Percentiles rank a stretch among this genome's conserved stretches.
phyloP scores from a whole-genome alignment of 2,329 filamentous ascomycete species.

The Xylariaceae sp. region DNA sequence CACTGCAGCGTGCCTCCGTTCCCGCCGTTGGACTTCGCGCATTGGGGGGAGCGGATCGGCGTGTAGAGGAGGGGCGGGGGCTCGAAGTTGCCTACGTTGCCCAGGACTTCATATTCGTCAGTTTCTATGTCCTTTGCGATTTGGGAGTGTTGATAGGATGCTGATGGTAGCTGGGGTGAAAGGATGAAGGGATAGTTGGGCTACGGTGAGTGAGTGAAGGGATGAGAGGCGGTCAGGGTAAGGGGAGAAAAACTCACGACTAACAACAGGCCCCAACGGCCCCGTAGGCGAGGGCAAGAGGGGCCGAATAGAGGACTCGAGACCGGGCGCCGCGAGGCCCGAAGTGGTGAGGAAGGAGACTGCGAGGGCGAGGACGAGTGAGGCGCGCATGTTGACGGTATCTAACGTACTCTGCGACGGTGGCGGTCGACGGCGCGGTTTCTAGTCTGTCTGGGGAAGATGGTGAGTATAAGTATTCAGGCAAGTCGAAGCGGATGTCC shows the following conservation, averaged over 20 bases:
- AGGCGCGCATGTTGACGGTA: conserved; percentile 4
- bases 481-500: no score
- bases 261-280: conserved; percentile 16
- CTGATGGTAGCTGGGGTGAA: no score
- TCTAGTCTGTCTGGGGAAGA: neutral
- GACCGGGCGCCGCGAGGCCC: conserved; percentile 2
- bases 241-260: conserved; percentile 11
- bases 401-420: neutral
- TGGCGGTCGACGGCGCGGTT: neutral
- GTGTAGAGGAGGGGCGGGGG: conserved; percentile 28
- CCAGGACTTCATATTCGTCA: conserved; percentile 17
- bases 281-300: conserved; percentile 4
- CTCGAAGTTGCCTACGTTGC: conserved; percentile 22
- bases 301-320: neutral
- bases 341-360: conserved; percentile 1
- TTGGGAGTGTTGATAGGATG: no score
- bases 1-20: conserved; percentile 31
- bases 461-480: no score
- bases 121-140: no score
- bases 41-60: conserved; percentile 26
- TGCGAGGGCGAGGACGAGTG: conserved; percentile 2
- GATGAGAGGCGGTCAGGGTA: no score
- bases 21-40: conserved; percentile 27
- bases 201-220: no score
- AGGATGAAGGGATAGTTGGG: no score